Evolutionary conservation across 805 yeast species (phyloP).

Genomic region (Kregervanrija fluxuum): DNA sequence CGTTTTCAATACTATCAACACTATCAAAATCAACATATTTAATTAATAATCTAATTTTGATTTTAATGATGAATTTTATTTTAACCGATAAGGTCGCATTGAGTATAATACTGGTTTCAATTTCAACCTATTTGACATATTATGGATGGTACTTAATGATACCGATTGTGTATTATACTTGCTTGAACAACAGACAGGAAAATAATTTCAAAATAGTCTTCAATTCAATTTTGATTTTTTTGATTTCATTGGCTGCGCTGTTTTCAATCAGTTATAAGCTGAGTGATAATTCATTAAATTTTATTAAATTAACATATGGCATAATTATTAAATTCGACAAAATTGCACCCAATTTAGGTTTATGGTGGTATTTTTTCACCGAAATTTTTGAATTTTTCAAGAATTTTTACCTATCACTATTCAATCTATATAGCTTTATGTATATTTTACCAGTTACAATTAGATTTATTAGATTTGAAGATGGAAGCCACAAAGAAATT

Average conservation of each 20-base stretch:
- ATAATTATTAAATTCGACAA: slow-evolving; percentile 54
- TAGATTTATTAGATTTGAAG: slow-evolving; percentile 36
- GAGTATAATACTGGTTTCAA: slow-evolving; percentile 47
- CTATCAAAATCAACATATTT: slow-evolving; percentile 61
- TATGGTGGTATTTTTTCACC: slow-evolving; percentile 98
- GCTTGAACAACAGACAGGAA: slow-evolving; percentile 2
- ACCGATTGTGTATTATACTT: slow-evolving; percentile 40
- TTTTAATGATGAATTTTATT: slow-evolving; percentile 40
- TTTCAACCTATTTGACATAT: slow-evolving; percentile 57
- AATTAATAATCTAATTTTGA: slow-evolving; percentile 52
- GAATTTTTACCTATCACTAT: slow-evolving; percentile 74
- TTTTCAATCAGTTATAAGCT: slow-evolving; percentile 32
- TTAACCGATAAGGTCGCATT: slow-evolving; percentile 31
- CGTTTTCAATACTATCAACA: slow-evolving; percentile 62
- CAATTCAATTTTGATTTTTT: slow-evolving; percentile 24
- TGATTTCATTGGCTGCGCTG: slow-evolving; percentile 22
- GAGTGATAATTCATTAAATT: slow-evolving; percentile 33
- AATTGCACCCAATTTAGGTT: slow-evolving; percentile 82
- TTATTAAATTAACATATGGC: slow-evolving; percentile 51
- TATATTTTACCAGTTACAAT: slow-evolving; percentile 70
- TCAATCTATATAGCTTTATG: slow-evolving; percentile 64
- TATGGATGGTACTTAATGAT: slow-evolving; percentile 55
- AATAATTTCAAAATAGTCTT: slow-evolving; percentile 6
- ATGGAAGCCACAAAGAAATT: background rate
- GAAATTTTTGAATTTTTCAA: slow-evolving; percentile 90